Evolutionary conservation across 2,329 filamentous ascomycete genomes (phyloP).

Genomic region (Coniella lustricola): DNA sequence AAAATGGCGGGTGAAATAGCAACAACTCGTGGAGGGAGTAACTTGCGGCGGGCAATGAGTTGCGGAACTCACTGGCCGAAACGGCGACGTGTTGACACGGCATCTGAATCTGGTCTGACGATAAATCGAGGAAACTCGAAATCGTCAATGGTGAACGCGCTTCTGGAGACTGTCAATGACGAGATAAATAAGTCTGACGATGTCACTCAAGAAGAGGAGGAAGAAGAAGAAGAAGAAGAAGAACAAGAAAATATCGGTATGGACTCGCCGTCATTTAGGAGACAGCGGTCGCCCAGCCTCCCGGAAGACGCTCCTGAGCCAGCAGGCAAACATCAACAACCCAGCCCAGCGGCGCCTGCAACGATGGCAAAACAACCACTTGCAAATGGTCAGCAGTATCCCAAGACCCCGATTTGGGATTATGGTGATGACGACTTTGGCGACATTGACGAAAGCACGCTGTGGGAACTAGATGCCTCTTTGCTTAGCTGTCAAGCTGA

Average conservation of each 20-base stretch:
- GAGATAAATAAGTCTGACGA: slow-evolving; percentile 40
- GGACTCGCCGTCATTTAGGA: slow-evolving; percentile 39
- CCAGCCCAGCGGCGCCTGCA: slow-evolving; percentile 11
- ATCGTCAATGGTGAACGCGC: slow-evolving; percentile 49
- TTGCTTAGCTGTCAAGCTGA: slow-evolving; percentile 25
- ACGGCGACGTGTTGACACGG: slow-evolving; percentile 51
- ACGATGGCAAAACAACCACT: neutral
- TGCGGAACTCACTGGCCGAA: slow-evolving; percentile 68
- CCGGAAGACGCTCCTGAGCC: neutral
- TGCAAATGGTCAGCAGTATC: neutral
- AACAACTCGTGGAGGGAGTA: slow-evolving; percentile 34
- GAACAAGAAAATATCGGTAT: slow-evolving; percentile 24
- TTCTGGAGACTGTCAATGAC: slow-evolving; percentile 59
- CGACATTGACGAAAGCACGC: slow-evolving; percentile 52
- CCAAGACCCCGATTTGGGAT: slow-evolving; percentile 31
- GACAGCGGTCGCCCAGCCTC: slow-evolving; percentile 23
- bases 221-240: no score
- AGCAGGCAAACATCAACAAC: slow-evolving; percentile 1
- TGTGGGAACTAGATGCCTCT: slow-evolving; percentile 47
- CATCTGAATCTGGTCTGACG: slow-evolving; percentile 23
- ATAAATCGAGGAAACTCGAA: slow-evolving; percentile 38
- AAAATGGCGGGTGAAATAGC: slow-evolving; percentile 30
- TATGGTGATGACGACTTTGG: slow-evolving; percentile 51
- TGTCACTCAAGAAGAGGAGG: no score
- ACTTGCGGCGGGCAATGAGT: slow-evolving; percentile 58